Base-by-base conservation (phyloP, 129 eudicot genomes). In the Arctium lappa region DNA sequence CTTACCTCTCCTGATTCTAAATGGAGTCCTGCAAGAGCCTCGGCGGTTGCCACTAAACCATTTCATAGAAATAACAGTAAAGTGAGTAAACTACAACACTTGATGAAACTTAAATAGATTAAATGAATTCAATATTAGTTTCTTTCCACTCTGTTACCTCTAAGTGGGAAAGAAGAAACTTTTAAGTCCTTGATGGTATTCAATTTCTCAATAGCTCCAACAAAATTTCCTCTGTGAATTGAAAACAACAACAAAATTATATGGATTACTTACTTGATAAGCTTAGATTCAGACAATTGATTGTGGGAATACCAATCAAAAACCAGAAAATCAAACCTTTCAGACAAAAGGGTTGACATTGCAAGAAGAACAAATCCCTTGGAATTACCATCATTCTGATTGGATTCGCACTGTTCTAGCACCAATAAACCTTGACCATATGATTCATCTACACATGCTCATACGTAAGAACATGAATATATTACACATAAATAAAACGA, bases 341-440 rank as follows among this genome's bases (percentile, higher is more conserved):
- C 93, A 79, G 84, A 89, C 27, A 93, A 74, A 72, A 95, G 80
- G n/a, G 92, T 87, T 16, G 97, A 90, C 80, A 90, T 89, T 32
- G 97, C 97, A 36, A 95, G 94, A 76, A 87, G 77, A 80, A 89
- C 95, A 53, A 91, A 75, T 39, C 92, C 92, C 85, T 93, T 95
- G 1, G 93, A 83, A 82, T 86, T 82, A 73, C 79, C 89, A 83
- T 90, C 93, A 16, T 86, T 72, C 69, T 95, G 99, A 78, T 81
- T 88, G 8, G 95, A 85, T 70, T 91, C 90, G 66, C 99, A 91
- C 82, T 95, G 99, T 75, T 95, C 93, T 85, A 95, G 88, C 29
- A 93, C 90, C 82, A 95, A 83, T 76, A 89, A 83, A 65, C 91
- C 97, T 85, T 88, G 89, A 37, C 88, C 93, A 72, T 88, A 93